Evolutionary conservation across 306 rosid species (phyloP), one percentile per base, ranked within the genome.

Genomic region (Acacia acuminata): DNA sequence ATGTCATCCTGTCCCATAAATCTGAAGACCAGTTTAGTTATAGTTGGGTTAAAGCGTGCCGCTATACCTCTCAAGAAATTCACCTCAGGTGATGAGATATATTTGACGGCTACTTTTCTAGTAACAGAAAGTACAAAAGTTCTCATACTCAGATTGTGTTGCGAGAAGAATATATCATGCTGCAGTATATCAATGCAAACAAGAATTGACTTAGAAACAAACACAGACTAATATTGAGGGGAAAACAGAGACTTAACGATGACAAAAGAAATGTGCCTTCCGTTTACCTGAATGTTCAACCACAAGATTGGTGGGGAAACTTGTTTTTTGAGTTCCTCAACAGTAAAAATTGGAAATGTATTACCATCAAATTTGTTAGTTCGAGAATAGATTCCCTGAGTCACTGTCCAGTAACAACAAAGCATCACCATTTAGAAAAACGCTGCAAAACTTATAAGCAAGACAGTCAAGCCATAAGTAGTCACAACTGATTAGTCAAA

Each of bases 31-130:
- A 90, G 90, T 85, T 93, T 92, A 65, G 97, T 95, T 22, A 3
- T 79, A 20, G 40, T 89, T 43, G 88, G 84, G 63, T 84, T 85
- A 71, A 96, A 19, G 72, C 77, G 79, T 64, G 88, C 9, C 22
- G 71, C 71, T 36, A 96, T 83, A 69, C 94, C 70, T 64, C 77
- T 92, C 44, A 93, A 85, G 90, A 96, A 91, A 71, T 71, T 82
- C 79, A 88, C 90, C 86, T 96, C 98, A 22, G 98, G 94, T 19
- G 99, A 93, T 83, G 98, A 96, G 86, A 96, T 89, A 78, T 90
- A 90, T 50, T 13, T 85, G 77, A 92, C 64, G 67, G 15, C 17
- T 42, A 88, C 88, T 51, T 58, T 78, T 85, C n/a, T 88, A 42
- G 92, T 79, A 77, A 88, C 65, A 84, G 89, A 87, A 75, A 92